These are phyloP conservation scores for Heteromeles arbutifolia DNA, from an alignment of 306 rosid genomes.

Conservation along the genomic window DNA sequence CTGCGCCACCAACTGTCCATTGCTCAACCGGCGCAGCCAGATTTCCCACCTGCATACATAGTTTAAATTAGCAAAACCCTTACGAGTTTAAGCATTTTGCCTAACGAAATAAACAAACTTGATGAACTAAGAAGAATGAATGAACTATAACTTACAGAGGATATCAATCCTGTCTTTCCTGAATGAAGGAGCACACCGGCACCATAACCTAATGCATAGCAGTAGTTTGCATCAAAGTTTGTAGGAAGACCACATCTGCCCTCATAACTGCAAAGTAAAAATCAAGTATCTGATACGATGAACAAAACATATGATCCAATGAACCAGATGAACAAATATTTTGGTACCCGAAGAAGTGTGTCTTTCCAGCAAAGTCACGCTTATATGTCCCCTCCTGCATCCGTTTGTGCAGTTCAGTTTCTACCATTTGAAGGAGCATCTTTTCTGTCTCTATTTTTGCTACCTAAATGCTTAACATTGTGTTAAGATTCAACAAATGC, in stretches of 20 bases:
- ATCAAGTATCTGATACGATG: background rate
- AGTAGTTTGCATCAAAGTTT: slow-evolving; percentile 78
- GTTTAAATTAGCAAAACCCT: background rate
- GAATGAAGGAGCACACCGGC: slow-evolving; percentile 82
- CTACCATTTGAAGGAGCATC: slow-evolving; percentile 91
- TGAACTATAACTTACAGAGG: slow-evolving; percentile 50
- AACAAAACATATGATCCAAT: background rate
- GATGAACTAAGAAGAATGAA: background rate
- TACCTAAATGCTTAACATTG: slow-evolving; percentile 40
- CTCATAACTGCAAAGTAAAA: slow-evolving; percentile 54
- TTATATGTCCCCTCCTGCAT: slow-evolving; percentile 55
- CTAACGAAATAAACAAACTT: background rate
- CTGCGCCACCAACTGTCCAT: slow-evolving; percentile 88
- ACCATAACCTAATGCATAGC: slow-evolving; percentile 89
- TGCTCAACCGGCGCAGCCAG: slow-evolving; percentile 69
- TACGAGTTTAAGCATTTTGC: background rate
- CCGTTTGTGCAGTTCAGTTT: slow-evolving; percentile 70
- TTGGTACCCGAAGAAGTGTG: slow-evolving; percentile 83
- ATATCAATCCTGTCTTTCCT: slow-evolving; percentile 82
- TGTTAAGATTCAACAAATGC: background rate
- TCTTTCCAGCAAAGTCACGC: slow-evolving; percentile 54
- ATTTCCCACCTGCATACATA: slow-evolving; percentile 55
- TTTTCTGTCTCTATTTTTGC: slow-evolving; percentile 92
- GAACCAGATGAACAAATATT: background rate
- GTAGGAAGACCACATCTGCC: slow-evolving; percentile 94